Evolutionary conservation across 1,139 yeast species (phyloP).

Genomic region (Blastobotrys indianensis): DNA sequence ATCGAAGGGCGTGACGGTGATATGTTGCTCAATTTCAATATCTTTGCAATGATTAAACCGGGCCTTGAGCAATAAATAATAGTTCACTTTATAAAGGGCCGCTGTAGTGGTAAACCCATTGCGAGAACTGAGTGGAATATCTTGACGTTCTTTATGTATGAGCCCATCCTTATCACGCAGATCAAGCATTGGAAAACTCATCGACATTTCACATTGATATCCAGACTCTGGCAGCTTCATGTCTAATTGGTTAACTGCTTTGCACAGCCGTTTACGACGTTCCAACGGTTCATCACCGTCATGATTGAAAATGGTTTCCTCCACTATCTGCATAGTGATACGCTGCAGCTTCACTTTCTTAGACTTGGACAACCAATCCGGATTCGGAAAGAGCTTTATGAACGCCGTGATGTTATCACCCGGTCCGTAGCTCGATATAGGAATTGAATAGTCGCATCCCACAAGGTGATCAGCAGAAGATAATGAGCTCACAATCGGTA

Average conservation of each 20-base stretch:
- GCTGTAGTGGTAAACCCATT: slow-evolving; percentile 36
- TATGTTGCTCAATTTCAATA: slow-evolving; percentile 35
- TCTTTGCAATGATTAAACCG: slow-evolving; percentile 37
- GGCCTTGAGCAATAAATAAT: slow-evolving; percentile 33
- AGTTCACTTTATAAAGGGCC: slow-evolving; percentile 34
- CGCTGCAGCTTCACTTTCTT: slow-evolving; percentile 35
- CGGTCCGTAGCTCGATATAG: slow-evolving; percentile 38
- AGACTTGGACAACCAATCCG: slow-evolving; percentile 34
- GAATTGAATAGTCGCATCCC: slow-evolving; percentile 32
- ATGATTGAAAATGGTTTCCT: slow-evolving; percentile 31
- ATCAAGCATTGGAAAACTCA: slow-evolving; percentile 30
- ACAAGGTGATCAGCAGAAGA: slow-evolving; percentile 36
- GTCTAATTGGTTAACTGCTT: slow-evolving; percentile 28
- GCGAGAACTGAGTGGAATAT: slow-evolving; percentile 33
- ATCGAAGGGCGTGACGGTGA: slow-evolving; percentile 36
- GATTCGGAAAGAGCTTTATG: slow-evolving; percentile 33
- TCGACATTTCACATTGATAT: slow-evolving; percentile 27
- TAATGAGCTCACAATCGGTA: slow-evolving; percentile 28
- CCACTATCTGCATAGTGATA: slow-evolving; percentile 35
- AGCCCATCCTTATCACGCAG: slow-evolving; percentile 28
- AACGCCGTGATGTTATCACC: slow-evolving; percentile 32
- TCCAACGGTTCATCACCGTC: slow-evolving; percentile 33
- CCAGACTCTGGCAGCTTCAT: slow-evolving; percentile 28
- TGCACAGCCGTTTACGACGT: slow-evolving; percentile 30
- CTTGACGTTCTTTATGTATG: slow-evolving; percentile 32